Evolutionary conservation across 805 yeast species (phyloP).

Genomic region (Ogataea sp.): DNA sequence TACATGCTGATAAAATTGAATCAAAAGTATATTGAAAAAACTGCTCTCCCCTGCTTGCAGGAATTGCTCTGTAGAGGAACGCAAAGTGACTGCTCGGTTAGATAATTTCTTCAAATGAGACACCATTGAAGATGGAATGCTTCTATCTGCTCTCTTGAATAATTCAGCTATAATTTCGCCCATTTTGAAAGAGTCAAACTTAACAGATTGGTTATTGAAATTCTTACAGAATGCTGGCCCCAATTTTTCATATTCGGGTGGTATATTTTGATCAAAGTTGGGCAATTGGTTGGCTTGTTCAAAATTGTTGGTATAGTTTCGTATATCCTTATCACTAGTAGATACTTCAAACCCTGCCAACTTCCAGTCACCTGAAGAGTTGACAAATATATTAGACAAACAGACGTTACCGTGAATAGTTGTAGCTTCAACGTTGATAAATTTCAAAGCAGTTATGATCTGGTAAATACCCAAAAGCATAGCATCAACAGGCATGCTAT

Average conservation of each 20-base stretch:
- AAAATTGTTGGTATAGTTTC: slow-evolving; percentile 27
- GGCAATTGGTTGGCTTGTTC: slow-evolving; percentile 18
- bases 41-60: slow-evolving; percentile 22
- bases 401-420: slow-evolving; percentile 61
- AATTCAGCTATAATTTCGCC: slow-evolving; percentile 48
- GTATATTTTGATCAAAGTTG: slow-evolving; percentile 20
- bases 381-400: slow-evolving; percentile 52
- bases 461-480: slow-evolving; percentile 47
- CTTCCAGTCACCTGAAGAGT: slow-evolving; percentile 72
- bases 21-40: slow-evolving; percentile 37
- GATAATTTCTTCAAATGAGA: slow-evolving; percentile 32
- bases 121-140: slow-evolving; percentile 31
- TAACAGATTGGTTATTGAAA: slow-evolving; percentile 24
- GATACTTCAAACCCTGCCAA: slow-evolving; percentile 74
- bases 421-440: slow-evolving; percentile 47
- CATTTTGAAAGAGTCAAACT: slow-evolving; percentile 57
- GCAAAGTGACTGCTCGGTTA: slow-evolving; percentile 26
- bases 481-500: slow-evolving; percentile 20
- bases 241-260: slow-evolving; percentile 43
- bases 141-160: slow-evolving; percentile 22
- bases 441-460: slow-evolving; percentile 46
- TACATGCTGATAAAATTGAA: slow-evolving; percentile 44
- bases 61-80: slow-evolving; percentile 31
- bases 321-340: slow-evolving; percentile 41
- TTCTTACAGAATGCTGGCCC: slow-evolving; percentile 34